Conservation (phyloP, 352 stramenopile species). For the Globisporangium ultimum region DNA sequence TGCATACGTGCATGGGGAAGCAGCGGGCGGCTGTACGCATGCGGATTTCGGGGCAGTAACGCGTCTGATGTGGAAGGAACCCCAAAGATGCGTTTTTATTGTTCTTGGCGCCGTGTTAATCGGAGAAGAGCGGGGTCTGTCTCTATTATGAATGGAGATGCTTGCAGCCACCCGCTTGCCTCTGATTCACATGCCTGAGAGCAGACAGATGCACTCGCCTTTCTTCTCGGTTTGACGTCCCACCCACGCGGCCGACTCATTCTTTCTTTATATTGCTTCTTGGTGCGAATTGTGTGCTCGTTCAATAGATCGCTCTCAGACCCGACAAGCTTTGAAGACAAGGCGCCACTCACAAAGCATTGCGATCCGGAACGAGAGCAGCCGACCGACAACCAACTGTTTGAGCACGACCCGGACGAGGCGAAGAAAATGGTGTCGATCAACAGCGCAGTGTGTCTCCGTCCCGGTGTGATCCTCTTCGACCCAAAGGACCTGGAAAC, state of each 20-base stretch:
- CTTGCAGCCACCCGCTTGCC: background rate
- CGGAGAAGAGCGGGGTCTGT: background rate
- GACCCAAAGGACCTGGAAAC: slow-evolving; percentile 39
- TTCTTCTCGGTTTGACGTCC: background rate
- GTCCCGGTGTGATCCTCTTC: slow-evolving; percentile 45
- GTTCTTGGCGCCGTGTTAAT: background rate
- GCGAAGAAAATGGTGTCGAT: slow-evolving; percentile 7
- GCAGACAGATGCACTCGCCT: background rate
- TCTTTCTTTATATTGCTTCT: background rate
- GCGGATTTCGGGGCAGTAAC: no score
- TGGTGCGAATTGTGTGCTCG: no score
- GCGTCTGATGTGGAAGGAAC: background rate
- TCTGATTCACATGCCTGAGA: no score
- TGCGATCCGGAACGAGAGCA: background rate
- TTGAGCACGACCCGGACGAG: slow-evolving; percentile 6
- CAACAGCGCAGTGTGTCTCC: slow-evolving; percentile 7
- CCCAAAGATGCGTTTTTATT: slow-evolving; percentile 3
- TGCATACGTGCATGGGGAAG: background rate
- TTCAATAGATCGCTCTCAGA: background rate
- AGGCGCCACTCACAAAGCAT: background rate
- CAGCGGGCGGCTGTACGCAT: no score
- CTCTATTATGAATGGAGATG: slow-evolving; percentile 2
- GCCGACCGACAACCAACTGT: background rate
- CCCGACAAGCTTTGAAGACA: background rate
- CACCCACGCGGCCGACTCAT: background rate